Evolutionary conservation across 2,329 filamentous ascomycete species (phyloP), one percentile per base, ranked within the genome.

Genomic region (Chrysoporthe cubensis): DNA sequence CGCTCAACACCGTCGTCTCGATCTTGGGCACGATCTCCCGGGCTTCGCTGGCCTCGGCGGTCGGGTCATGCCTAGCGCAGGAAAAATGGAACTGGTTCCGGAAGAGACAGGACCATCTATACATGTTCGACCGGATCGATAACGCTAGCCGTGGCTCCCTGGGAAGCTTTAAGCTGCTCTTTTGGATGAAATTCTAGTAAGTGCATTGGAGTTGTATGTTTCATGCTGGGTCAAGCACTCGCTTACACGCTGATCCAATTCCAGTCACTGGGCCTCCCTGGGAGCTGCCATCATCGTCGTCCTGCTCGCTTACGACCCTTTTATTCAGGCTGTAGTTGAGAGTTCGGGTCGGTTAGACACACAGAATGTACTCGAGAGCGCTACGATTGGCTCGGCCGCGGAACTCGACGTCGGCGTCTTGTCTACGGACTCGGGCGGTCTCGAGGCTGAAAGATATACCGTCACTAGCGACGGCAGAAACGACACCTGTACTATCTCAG

Each of bases 61-160:
- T 50, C 18, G 60, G 43, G 8, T 62, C 26, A n/a, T 62, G 60
- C 26, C 32, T 62, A 7, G 60, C 60, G 8, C 44, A 62, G 26
- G 60, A 50, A 40, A 62, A 62, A 14, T 48, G 60, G 59, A 62
- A 62, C 32, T 62, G 60, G 60, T 50, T 42, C n/a, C 34, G 14
- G 32, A 62, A 62, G 46, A 46, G 60, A 50, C 26, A 34, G 13
- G 60, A 62, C 32, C 26, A 21, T 40, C 16, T 62, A n/a, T 46
- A 34, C 21, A 50, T 34, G 14, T 62, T 62, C 9, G 60, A 50
- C 18, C 9, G 60, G 7, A 48, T 50, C n/a, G 60, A 62, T 11
- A 46, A 50, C 8, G 60, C 60, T 6, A 48, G 43, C 44, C 44
- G 44, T 14, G 26, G 44, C 1, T 50, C 60, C 2, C 46, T 18